A percentile compares a stretch with the other conserved stretches of the same genome.
These are phyloP conservation scores for Kodamaea plutei DNA, from an alignment of 1,139 yeast species.

Conservation along the genomic window DNA sequence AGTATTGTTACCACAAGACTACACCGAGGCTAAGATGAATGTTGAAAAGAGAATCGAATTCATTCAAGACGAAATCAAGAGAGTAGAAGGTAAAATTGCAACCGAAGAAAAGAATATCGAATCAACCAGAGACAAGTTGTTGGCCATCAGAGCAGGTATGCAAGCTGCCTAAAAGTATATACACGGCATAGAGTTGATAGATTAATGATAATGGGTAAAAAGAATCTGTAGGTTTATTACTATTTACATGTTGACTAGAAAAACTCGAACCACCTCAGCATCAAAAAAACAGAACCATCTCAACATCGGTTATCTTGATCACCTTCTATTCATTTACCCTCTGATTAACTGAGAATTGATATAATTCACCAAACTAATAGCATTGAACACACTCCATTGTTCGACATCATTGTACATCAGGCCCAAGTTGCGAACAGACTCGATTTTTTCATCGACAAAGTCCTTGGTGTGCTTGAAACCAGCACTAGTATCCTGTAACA, in stretches of 20 bases:
- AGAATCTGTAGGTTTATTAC: no score
- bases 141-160: slow-evolving; percentile 37
- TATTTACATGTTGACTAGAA: no score
- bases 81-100: slow-evolving; percentile 59
- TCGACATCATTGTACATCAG: slow-evolving; percentile 57
- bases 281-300: no score
- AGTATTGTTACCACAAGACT: slow-evolving; percentile 84
- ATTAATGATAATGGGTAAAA: no score
- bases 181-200: no score
- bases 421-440: slow-evolving; percentile 53
- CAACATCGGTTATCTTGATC: no score
- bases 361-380: slow-evolving; percentile 62
- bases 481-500: slow-evolving; percentile 70
- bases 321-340: no score
- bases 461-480: slow-evolving; percentile 53
- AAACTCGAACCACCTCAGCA: no score
- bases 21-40: slow-evolving; percentile 72
- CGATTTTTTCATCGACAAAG: slow-evolving; percentile 61
- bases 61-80: slow-evolving; percentile 67
- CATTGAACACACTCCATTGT: slow-evolving; percentile 75
- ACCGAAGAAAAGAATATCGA: slow-evolving; percentile 51
- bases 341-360: slow-evolving; percentile 65
- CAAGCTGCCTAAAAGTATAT: slow-evolving; percentile 6
- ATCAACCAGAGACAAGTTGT: slow-evolving; percentile 43
- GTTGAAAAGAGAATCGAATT: slow-evolving; percentile 87